phyloP scores from a whole-genome alignment of 2,329 filamentous ascomycete species.

The Emydomyces testavorans region DNA sequence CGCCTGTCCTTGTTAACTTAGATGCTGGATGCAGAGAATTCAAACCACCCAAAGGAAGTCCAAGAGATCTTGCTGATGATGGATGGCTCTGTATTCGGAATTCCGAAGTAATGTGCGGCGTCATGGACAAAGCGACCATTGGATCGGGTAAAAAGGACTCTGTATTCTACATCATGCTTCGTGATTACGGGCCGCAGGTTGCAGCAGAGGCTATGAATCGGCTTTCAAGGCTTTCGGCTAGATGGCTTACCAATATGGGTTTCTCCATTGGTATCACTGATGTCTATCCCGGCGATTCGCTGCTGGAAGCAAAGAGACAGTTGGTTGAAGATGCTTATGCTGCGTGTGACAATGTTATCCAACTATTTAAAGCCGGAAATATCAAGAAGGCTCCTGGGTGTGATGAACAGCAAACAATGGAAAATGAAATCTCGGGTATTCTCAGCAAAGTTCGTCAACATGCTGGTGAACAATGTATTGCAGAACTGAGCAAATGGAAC shows the following conservation, averaged over 20 bases:
- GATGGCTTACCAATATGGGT: conserved; percentile 77
- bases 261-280: conserved; percentile 96
- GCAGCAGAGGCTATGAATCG: conserved; percentile 90
- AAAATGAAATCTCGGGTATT: conserved; percentile 81
- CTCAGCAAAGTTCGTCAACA: conserved; percentile 83
- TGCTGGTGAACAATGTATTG: conserved; percentile 82
- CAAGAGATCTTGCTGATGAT: conserved; percentile 64
- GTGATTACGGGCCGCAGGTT: conserved; percentile 84
- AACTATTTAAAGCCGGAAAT: conserved; percentile 65
- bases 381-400: conserved; percentile 80
- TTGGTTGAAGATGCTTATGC: conserved; percentile 69
- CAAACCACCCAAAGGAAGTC: conserved; percentile 30
- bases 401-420: conserved; percentile 81
- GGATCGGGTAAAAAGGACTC: conserved; percentile 96
- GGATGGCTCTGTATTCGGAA: conserved; percentile 88
- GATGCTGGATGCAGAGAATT: conserved; percentile 84
- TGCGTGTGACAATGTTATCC: conserved; percentile 72
- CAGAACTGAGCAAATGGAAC: conserved; percentile 80
- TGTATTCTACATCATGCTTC: conserved; percentile 89
- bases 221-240: conserved; percentile 76
- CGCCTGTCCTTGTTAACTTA: conserved; percentile 73
- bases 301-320: conserved; percentile 61
- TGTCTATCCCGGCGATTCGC: conserved; percentile 66
- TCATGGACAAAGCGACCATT: conserved; percentile 97
- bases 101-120: conserved; percentile 92